Conservation (phyloP, 73 alveolate species). For the Diophrys appendiculata region DNA sequence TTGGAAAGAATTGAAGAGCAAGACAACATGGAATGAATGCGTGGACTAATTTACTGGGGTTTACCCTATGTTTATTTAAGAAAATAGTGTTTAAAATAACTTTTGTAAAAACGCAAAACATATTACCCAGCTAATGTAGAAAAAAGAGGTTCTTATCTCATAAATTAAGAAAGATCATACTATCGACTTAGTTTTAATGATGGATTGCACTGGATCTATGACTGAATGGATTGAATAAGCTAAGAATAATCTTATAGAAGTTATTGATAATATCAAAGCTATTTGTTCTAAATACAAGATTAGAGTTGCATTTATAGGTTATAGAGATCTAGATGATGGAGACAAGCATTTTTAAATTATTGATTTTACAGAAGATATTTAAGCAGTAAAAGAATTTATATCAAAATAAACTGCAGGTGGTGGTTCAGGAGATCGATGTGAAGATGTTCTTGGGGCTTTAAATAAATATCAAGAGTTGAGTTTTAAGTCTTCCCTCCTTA, state of each 20-base stretch:
- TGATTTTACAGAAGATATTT: conserved; percentile 50
- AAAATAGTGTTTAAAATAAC: too few species aligned
- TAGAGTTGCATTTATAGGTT: conserved; percentile 66
- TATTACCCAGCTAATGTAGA: too few species aligned
- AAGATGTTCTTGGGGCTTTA: conserved; percentile 72
- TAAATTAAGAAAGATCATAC: too few species aligned
- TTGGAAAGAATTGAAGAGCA: too few species aligned
- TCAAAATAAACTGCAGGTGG: conserved; percentile 55
- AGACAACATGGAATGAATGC: too few species aligned
- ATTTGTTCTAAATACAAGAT: conserved; percentile 48
- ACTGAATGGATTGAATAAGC: conserved; percentile 52
- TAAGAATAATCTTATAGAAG: conserved; percentile 35
- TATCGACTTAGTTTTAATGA: conserved; percentile 63
- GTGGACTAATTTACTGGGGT: too few species aligned
- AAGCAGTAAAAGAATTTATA: conserved; percentile 47
- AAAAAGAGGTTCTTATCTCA: too few species aligned
- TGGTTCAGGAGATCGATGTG: conserved; percentile 74
- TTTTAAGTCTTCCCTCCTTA: conserved; percentile 32
- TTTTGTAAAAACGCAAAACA: too few species aligned
- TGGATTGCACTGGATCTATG: conserved; percentile 82
- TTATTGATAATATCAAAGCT: conserved; percentile 49
- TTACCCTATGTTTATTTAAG: too few species aligned
- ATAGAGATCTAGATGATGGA: conserved; percentile 53
- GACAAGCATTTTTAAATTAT: conserved; percentile 37
- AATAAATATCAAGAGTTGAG: conserved; percentile 33